Base-by-base conservation (phyloP, 2,329 filamentous ascomycete species). In the Nigrograna mackinnonii region DNA sequence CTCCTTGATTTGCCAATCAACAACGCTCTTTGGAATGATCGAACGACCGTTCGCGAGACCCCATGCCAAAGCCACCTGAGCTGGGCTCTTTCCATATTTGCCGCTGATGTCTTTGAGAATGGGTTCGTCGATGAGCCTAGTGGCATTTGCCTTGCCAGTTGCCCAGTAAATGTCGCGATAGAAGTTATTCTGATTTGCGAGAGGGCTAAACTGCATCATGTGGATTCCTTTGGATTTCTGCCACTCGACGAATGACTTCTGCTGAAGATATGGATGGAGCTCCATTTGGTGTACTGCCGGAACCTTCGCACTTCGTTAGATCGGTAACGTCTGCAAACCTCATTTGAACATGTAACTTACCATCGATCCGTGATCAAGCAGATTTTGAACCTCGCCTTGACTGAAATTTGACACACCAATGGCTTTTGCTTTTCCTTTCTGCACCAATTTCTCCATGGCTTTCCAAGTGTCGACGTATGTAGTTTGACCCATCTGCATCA, bases 41-140 rank as follows among this genome's bases (percentile, higher is more conserved):
- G 11, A 21, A 16, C 7, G 9, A 19, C 38, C 38, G 18, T 19
- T 7, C 79, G 94, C 89, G 6, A 88, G 94, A 28, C 87, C 82
- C 90, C 90, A 95, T 62, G 89, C 79, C 55, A 95, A 79, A 48
- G 95, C 77, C 26, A 95, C 77, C 77, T 95, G 89, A 11, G 87
- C 84, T 9, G 87, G 79, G 13, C 82, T 81, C 20, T 85, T 77
- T 3, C 81, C 76, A 5, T 81, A 76, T 52, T 79, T 76, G 54
- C 78, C 72, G 22, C 85, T 85, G 52, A 30, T 85, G 85, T 28
- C 24, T n/a, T 28, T 28, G 9, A 28, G 24, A 28, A 28, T 28
- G n/a, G 24, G 24, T n/a, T 54, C 81, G 78, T 64, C 85, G 75
- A 77, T 28, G 24, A 28, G 24, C 9, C n/a, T 9, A 9, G 24